Percentiles rank a stretch among this genome's conserved stretches.
Evolutionary conservation across 345 rosid species (phyloP).

Genomic region (Salix dunnii): DNA sequence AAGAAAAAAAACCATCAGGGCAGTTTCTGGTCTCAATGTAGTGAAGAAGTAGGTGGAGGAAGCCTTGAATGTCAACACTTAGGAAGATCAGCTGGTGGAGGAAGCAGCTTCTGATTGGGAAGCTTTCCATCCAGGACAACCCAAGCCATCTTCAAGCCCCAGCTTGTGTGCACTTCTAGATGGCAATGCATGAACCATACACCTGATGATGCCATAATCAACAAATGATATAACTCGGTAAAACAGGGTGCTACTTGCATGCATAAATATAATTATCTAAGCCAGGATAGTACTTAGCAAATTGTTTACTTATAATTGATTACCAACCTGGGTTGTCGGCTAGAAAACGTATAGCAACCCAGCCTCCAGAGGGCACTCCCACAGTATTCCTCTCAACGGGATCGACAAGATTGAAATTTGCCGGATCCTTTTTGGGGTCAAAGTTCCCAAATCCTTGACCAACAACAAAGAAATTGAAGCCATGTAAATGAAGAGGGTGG

Average conservation of each 20-base stretch:
- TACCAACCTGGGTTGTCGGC: constrained; percentile 20
- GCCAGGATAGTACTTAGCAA: not conserved
- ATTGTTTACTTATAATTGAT: not conserved
- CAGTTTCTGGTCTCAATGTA: not conserved
- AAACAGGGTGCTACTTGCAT: not conserved
- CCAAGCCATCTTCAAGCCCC: constrained; percentile 19
- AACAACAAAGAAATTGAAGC: constrained; percentile 15
- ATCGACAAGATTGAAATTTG: constrained; percentile 13
- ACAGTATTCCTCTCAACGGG: constrained; percentile 18
- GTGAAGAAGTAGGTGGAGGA: not conserved
- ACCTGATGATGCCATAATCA: not conserved
- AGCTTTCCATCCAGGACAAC: constrained; percentile 10
- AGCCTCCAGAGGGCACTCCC: constrained; percentile 19
- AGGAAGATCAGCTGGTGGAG: constrained; percentile 17
- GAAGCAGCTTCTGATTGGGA: constrained; percentile 12
- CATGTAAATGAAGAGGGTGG: constrained; percentile 18
- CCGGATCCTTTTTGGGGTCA: constrained; percentile 1
- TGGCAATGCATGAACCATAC: constrained; percentile 20
- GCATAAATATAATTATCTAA: not conserved
- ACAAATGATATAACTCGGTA: not conserved
- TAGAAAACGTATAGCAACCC: constrained; percentile 16
- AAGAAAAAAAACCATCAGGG: not conserved
- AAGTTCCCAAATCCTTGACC: constrained; percentile 20
- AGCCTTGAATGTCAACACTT: constrained; percentile 1
- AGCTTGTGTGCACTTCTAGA: constrained; percentile 15